A percentile compares a stretch with the other conserved stretches of the same genome.
phyloP scores from a whole-genome alignment of 352 stramenopile genomes.

The Pythium brassicae region DNA sequence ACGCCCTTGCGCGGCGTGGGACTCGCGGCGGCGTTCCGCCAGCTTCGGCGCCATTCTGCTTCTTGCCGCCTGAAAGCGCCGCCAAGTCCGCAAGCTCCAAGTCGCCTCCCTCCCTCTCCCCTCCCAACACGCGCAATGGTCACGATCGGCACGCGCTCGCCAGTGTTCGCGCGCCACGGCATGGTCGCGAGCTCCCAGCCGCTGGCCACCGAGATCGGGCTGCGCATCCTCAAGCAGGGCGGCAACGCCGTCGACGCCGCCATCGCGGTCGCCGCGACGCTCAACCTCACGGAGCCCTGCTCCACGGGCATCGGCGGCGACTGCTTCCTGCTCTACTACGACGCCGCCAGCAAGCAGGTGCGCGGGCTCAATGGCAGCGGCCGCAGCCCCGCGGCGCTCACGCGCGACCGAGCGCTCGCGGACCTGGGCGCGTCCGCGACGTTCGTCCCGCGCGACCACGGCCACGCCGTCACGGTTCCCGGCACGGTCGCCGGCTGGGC shows the following conservation, averaged over 20 bases:
- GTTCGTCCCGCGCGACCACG: constrained; percentile 50
- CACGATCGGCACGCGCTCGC: constrained; percentile 69
- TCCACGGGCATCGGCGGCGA: constrained; percentile 88
- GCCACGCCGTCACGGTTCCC: constrained; percentile 83
- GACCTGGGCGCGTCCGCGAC: constrained; percentile 30
- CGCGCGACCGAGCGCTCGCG: constrained; percentile 51
- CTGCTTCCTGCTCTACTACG: constrained; percentile 96
- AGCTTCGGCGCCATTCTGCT: background rate
- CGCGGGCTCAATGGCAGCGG: constrained; percentile 92
- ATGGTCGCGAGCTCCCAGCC: constrained; percentile 94
- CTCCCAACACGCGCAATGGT: constrained; percentile 25
- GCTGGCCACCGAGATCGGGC: constrained; percentile 89
- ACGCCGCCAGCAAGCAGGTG: constrained; percentile 82
- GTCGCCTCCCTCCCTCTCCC: background rate
- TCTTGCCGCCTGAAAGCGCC: background rate
- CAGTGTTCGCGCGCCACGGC: constrained; percentile 85
- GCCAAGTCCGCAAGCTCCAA: background rate
- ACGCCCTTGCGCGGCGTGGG: too few relatives aligned
- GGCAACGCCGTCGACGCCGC: constrained; percentile 95
- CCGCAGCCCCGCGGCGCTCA: constrained; percentile 75
- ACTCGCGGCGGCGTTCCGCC: background rate
- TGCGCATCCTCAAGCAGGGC: constrained; percentile 84
- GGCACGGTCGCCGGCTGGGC: constrained; percentile 92
- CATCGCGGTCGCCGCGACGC: constrained; percentile 49
- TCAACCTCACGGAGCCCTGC: constrained; percentile 68